Conservation (phyloP, 257 asterid species). For the Ajuga chamaepitys region DNA sequence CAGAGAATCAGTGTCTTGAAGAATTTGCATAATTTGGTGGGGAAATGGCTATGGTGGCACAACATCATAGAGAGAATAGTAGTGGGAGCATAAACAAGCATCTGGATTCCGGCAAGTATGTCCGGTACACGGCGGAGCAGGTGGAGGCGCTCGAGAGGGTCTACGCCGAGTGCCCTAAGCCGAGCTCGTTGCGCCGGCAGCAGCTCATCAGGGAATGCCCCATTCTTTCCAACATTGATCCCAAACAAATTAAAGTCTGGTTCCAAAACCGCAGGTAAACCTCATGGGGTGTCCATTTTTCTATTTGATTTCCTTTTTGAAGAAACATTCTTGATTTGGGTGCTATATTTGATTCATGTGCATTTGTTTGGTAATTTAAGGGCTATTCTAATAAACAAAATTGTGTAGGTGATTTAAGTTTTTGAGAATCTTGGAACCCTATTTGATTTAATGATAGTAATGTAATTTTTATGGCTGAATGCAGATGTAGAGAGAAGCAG, state of each 20-base stretch:
- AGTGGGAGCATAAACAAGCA: slow-evolving; percentile 64
- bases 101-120: slow-evolving; percentile 81
- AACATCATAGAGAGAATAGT: slow-evolving; percentile 72
- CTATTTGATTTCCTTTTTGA: neutral
- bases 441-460: neutral
- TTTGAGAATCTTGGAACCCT: too few species aligned
- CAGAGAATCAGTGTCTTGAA: slow-evolving; percentile 6
- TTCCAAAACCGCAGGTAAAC: slow-evolving; percentile 85
- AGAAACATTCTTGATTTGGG: neutral
- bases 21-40: neutral
- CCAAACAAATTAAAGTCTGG: slow-evolving; percentile 96
- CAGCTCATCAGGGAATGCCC: slow-evolving; percentile 88
- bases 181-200: slow-evolving; percentile 79
- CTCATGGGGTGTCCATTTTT: neutral
- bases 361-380: neutral
- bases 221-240: slow-evolving; percentile 75
- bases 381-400: too few species aligned
- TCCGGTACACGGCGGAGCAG: slow-evolving; percentile 86
- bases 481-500: slow-evolving; percentile 94
- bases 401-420: too few species aligned
- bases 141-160: slow-evolving; percentile 94
- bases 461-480: slow-evolving; percentile 2
- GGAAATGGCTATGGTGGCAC: slow-evolving; percentile 79
- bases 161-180: slow-evolving; percentile 86
- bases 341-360: neutral